A percentile compares a stretch with the other conserved stretches of the same genome.
phyloP scores from a whole-genome alignment of 1,284 basidiomycete genomes.

The Puccinia brachypodii region DNA sequence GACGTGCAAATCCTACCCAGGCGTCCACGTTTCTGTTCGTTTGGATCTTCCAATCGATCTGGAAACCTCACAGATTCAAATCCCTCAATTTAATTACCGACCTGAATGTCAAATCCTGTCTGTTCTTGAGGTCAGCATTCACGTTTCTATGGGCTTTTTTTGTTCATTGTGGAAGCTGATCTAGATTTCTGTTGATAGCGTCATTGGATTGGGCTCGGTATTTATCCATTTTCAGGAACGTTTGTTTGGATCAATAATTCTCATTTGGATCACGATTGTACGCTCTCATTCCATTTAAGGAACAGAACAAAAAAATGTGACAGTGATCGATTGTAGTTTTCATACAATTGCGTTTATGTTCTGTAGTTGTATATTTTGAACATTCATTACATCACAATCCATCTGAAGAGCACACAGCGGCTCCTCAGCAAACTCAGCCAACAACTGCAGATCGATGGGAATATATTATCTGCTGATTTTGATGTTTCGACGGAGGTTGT shows the following conservation, averaged over 20 bases:
- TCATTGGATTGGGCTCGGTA: not conserved
- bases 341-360: not conserved
- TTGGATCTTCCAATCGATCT: conserved; percentile 1
- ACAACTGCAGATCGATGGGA: conserved; percentile 76
- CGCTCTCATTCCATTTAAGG: not conserved
- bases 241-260: not conserved
- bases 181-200: not conserved
- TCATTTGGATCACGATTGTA: conserved; percentile 8
- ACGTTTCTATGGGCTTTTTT: not conserved
- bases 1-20: not conserved
- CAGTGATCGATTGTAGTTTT: not conserved
- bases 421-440: conserved; percentile 62
- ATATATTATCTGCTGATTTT: conserved; percentile 74
- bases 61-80: not conserved
- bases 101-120: conserved; percentile 20
- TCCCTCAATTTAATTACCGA: conserved; percentile 11
- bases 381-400: conserved; percentile 54
- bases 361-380: conserved; percentile 52
- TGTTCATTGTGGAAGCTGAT: not conserved
- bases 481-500: conserved; percentile 68
- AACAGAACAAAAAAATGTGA: conserved; percentile 36
- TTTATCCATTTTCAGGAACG: conserved; percentile 16
- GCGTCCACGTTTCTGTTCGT: not conserved
- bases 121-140: conserved; percentile 9
- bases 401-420: conserved; percentile 51